Evolutionary conservation across 495 filamentous ascomycete genomes (phyloP), one percentile per base, ranked within the genome.

Genomic region (Penicillium cataractarum): DNA sequence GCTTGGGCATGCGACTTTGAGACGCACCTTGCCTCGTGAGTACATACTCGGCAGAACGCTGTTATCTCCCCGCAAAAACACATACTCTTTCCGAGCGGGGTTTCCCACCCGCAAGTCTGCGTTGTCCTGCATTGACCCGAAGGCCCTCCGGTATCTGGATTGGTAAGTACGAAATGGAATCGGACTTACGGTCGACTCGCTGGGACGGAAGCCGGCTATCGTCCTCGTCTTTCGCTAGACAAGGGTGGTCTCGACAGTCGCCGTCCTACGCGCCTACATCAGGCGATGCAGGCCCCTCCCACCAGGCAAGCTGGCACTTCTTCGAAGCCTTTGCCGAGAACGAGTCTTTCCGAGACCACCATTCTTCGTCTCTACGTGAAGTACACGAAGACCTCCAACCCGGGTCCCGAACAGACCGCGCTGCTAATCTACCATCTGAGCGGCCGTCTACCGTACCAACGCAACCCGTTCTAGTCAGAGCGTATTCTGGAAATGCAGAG

Each of bases 381-480:
- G 51, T 70, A 35, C 70, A 71, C 62, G 58, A 66, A 42, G 62
- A 63, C 31, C 40, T 67, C n/a, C 73, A 59, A 54, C 69, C 67
- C 49, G 55, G 50, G 35, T 68, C 73, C 21, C 71, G 69, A 59
- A 65, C 54, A 46, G 54, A 62, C 33, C 69, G 65, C 59, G 63
- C 65, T 21, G 42, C 62, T 44, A 62, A 52, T 40, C 63, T 42
- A 48, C 51, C 19, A 44, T 57, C 60, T 61, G 46, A 60, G 33
- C 71, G 63, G 46, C 61, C 70, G 10, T 69, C 71, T 26, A 70
- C 70, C n/a, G 50, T 65, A 57, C 66, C 66, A 40, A 72, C 75
- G 10, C 77, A 79, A 55, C 80, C 80, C 3, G 80, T 83, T 2
- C 71, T 82, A 9, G 80, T 83, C 12, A 71, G 76, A 60, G 66